Evolutionary conservation across 2,329 filamentous ascomycete genomes (phyloP).

Genomic region (Mycosphaerelloides madeirae): DNA sequence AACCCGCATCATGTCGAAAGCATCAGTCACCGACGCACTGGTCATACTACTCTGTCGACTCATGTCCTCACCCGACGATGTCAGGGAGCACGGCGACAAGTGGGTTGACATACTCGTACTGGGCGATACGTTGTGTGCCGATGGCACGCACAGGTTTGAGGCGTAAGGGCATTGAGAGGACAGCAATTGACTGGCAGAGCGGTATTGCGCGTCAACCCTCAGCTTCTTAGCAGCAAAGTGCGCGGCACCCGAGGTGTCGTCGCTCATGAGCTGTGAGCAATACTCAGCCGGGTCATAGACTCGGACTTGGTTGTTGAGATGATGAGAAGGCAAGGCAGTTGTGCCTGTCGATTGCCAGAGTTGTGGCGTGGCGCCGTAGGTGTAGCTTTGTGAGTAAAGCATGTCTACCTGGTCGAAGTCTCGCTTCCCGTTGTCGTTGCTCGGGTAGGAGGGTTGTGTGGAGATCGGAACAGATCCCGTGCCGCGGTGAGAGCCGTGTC

Average conservation of each 20-base stretch:
- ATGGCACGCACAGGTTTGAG: conserved; percentile 16
- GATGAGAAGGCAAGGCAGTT: conserved; percentile 14
- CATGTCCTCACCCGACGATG: conserved; percentile 33
- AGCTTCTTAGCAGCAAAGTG: conserved; percentile 21
- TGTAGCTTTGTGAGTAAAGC: conserved; percentile 20
- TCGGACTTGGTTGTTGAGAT: conserved; percentile 16
- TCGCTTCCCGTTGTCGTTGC: conserved; percentile 23
- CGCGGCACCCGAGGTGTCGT: conserved; percentile 16
- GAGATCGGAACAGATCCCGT: conserved; percentile 9
- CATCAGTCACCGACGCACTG: conserved; percentile 38
- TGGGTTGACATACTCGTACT: conserved; percentile 28
- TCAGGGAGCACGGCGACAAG: conserved; percentile 23
- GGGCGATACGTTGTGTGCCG: conserved; percentile 21
- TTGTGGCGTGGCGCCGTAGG: conserved; percentile 19
- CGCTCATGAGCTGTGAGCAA: conserved; percentile 24
- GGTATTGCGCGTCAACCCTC: conserved; percentile 17
- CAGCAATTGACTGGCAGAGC: conserved; percentile 6
- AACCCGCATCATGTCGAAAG: conserved; percentile 42
- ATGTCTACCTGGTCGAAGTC: conserved; percentile 21
- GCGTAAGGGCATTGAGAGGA: conserved; percentile 15
- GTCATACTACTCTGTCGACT: conserved; percentile 43
- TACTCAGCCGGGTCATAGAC: conserved; percentile 27
- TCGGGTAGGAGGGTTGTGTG: conserved; percentile 7
- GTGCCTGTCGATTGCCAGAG: conserved; percentile 20
- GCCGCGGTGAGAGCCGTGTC: conserved; percentile 9